These are phyloP conservation scores for Aspergillus tamarii DNA, from an alignment of 2,329 filamentous ascomycete species.

Conservation along the genomic window DNA sequence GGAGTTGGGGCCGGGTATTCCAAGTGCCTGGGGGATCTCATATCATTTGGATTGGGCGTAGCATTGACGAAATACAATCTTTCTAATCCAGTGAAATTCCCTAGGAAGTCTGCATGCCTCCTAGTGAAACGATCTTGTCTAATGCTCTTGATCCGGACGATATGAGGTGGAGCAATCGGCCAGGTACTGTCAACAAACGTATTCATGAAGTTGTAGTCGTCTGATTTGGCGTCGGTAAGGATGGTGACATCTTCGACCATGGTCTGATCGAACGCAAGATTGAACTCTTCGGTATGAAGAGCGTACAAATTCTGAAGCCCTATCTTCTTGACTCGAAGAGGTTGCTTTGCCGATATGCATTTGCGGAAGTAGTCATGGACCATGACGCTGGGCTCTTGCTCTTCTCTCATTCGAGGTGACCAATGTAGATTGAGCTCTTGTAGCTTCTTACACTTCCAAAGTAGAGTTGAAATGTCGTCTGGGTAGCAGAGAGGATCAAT, in stretches of 20 bases:
- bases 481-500: constrained; percentile 68
- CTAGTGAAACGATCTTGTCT: constrained; percentile 54
- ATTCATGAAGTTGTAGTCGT: constrained; percentile 41
- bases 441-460: constrained; percentile 58
- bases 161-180: constrained; percentile 42
- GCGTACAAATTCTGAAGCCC: constrained; percentile 63
- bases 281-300: constrained; percentile 52
- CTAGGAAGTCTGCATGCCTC: constrained; percentile 48
- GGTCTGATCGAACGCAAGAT: constrained; percentile 46
- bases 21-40: constrained; percentile 36
- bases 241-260: constrained; percentile 54
- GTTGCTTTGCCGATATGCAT: constrained; percentile 51
- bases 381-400: constrained; percentile 60
- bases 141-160: constrained; percentile 49
- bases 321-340: constrained; percentile 54
- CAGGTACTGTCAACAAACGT: constrained; percentile 62
- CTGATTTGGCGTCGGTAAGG: constrained; percentile 55
- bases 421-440: constrained; percentile 62
- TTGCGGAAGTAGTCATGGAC: constrained; percentile 61
- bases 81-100: constrained; percentile 50
- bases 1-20: constrained; percentile 32
- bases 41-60: constrained; percentile 28
- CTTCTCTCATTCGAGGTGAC: constrained; percentile 63
- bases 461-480: constrained; percentile 62
- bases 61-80: constrained; percentile 56